Evolutionary conservation across 257 asterid genomes (phyloP).

Genomic region (Nicotiana otophora): DNA sequence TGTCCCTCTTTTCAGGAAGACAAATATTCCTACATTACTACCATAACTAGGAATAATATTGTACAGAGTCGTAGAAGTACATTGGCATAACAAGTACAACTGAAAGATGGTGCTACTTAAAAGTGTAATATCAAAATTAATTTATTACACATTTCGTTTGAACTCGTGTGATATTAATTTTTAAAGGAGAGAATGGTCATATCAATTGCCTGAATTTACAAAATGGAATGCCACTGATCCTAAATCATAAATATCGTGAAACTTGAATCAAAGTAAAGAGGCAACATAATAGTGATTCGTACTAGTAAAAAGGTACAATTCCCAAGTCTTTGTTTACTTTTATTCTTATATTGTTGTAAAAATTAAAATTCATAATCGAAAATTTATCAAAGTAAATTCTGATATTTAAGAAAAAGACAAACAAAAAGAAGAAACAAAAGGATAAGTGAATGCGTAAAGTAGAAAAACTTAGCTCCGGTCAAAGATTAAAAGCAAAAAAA

Average conservation of each 20-base stretch:
- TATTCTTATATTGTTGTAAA: background rate
- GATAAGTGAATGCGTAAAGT: background rate
- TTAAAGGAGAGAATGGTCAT: background rate
- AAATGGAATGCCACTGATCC: too few relatives aligned
- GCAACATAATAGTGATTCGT: background rate
- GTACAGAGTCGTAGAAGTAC: conserved; percentile 2
- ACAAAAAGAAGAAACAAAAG: background rate
- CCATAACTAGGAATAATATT: background rate
- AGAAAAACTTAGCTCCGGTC: background rate
- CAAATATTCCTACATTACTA: background rate
- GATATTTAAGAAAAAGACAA: background rate
- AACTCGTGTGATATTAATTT: too few relatives aligned
- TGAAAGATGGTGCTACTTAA: background rate
- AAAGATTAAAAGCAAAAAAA: background rate
- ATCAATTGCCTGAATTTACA: background rate
- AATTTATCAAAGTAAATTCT: background rate
- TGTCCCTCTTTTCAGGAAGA: background rate
- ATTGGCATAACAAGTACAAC: background rate
- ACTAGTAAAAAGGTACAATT: background rate
- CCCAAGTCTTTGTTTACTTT: background rate
- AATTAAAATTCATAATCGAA: background rate
- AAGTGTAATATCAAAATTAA: too few relatives aligned
- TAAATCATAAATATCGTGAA: background rate
- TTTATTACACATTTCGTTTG: background rate
- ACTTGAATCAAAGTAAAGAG: background rate